Conservation (phyloP, 768 basidiomycete genomes). For the Phlegmacium glaucopus region DNA sequence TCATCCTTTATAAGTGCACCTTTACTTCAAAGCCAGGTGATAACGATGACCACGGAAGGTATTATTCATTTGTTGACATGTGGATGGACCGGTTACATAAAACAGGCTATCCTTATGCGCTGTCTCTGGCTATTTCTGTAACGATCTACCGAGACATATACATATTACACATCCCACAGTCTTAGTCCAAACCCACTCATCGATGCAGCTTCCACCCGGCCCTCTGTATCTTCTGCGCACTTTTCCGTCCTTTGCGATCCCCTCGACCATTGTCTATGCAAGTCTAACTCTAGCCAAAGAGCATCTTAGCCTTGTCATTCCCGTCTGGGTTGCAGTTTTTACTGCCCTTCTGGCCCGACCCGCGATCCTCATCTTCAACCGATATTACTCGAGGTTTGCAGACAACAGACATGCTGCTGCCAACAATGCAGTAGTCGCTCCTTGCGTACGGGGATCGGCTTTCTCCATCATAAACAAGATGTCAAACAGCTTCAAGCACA, state of each 20-base stretch:
- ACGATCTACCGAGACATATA: too few relatives aligned
- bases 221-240: constrained; percentile 5
- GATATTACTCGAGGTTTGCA: constrained; percentile 3
- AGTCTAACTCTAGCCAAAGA: constrained; percentile 2
- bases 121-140: too few relatives aligned
- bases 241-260: constrained; percentile 9
- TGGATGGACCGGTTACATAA: too few relatives aligned
- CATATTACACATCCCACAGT: background rate
- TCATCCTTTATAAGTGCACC: too few relatives aligned
- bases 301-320: background rate
- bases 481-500: constrained; percentile 17
- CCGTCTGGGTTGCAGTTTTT: constrained; percentile 4
- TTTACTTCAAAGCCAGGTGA: too few relatives aligned
- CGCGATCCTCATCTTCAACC: background rate
- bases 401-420: constrained; percentile 7
- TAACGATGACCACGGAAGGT: too few relatives aligned
- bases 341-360: constrained; percentile 8
- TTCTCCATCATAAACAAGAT: constrained; percentile 4
- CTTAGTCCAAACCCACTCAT: background rate
- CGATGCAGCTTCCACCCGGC: constrained; percentile 12
- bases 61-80: too few relatives aligned
- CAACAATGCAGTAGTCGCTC: constrained; percentile 8
- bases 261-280: constrained; percentile 6
- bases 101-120: too few relatives aligned
- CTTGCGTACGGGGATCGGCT: constrained; percentile 8